Conservation (phyloP, 805 yeast genomes). For the Saccharomycopsis sp. region DNA sequence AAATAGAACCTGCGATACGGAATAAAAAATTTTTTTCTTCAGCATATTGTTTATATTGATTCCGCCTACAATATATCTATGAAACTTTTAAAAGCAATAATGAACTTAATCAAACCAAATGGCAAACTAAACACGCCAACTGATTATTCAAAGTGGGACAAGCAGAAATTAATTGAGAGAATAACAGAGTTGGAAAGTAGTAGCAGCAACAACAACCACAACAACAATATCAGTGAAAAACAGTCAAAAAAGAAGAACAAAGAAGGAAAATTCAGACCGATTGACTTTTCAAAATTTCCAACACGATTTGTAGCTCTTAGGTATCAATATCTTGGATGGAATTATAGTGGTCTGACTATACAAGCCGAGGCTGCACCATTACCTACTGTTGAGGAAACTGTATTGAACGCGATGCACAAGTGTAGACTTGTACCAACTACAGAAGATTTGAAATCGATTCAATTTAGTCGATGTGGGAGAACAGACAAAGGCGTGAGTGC, state of each 20-base stretch:
- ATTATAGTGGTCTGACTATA: slow-evolving; percentile 81
- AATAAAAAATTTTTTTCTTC: no score
- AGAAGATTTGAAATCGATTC: slow-evolving; percentile 48
- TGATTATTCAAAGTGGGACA: slow-evolving; percentile 13
- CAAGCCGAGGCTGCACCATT: slow-evolving; percentile 71
- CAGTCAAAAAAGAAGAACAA: no score
- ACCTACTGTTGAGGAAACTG: slow-evolving; percentile 79
- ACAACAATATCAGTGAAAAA: neutral
- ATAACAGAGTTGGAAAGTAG: slow-evolving; percentile 6
- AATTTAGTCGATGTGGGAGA: slow-evolving; percentile 55
- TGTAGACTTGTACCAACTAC: slow-evolving; percentile 65
- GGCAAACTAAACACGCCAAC: neutral
- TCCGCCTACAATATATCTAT: no score
- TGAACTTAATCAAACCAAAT: no score
- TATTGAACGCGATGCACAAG: slow-evolving; percentile 62
- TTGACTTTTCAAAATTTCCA: slow-evolving; percentile 59
- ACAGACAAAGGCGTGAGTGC: slow-evolving; percentile 60
- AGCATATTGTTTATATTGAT: no score
- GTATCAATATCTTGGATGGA: slow-evolving; percentile 92
- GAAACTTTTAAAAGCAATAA: no score
- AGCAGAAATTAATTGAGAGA: slow-evolving; percentile 11
- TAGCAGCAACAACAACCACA: no score
- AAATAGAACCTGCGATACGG: no score
- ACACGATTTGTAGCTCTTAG: slow-evolving; percentile 69
- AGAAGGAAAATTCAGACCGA: slow-evolving; percentile 34